These are phyloP conservation scores for Talaromyces sp. DNA, from an alignment of 2,329 filamentous ascomycete genomes.

Conservation along the genomic window DNA sequence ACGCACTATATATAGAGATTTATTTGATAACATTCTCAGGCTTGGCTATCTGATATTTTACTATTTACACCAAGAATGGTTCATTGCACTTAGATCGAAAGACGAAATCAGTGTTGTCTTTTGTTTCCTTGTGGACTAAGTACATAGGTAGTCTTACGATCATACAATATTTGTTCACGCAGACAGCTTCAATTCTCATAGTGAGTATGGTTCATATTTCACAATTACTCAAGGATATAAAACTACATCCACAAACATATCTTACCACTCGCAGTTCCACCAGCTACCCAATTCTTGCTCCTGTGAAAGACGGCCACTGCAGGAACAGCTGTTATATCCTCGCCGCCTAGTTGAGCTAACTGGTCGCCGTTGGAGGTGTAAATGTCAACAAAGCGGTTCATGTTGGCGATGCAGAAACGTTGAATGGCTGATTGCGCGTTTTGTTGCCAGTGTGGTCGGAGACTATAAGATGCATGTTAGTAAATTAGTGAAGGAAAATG, in stretches of 20 bases:
- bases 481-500: background rate
- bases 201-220: background rate
- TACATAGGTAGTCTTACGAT: background rate
- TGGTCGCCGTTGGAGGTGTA: slow-evolving; percentile 80
- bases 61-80: background rate
- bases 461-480: slow-evolving; percentile 36
- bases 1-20: background rate
- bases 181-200: background rate
- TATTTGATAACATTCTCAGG: background rate
- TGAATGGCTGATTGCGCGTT: slow-evolving; percentile 73
- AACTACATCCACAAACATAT: slow-evolving; percentile 79
- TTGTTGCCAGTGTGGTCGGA: slow-evolving; percentile 86
- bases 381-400: slow-evolving; percentile 95
- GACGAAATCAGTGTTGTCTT: slow-evolving; percentile 5
- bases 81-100: slow-evolving; percentile 2
- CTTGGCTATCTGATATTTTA: background rate
- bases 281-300: slow-evolving; percentile 83
- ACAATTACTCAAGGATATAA: background rate
- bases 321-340: slow-evolving; percentile 90
- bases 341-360: slow-evolving; percentile 80
- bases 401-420: slow-evolving; percentile 90
- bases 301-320: slow-evolving; percentile 90
- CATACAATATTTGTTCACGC: background rate
- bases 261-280: slow-evolving; percentile 87
- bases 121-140: background rate